These are phyloP conservation scores for Juglanconis sp. DNA, from an alignment of 2,329 filamentous ascomycete genomes.

Conservation along the genomic window DNA sequence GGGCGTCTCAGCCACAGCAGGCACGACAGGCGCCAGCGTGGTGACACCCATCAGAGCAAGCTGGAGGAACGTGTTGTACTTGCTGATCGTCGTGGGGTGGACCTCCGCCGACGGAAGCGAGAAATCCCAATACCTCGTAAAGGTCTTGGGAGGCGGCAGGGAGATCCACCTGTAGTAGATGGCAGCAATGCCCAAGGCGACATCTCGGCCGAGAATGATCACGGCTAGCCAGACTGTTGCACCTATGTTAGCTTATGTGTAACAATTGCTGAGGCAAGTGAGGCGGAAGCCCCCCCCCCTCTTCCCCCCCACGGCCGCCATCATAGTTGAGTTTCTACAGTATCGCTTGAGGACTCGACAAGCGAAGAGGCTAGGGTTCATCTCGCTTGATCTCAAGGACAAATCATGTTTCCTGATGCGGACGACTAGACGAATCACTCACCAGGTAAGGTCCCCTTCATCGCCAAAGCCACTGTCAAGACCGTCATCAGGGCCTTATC, in stretches of 20 bases:
- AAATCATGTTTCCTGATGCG: too few relatives aligned
- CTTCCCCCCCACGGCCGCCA: too few relatives aligned
- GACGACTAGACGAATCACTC: constrained; percentile 30
- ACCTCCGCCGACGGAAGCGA: constrained; percentile 85
- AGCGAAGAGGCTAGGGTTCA: too few relatives aligned
- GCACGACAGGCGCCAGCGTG: constrained; percentile 73
- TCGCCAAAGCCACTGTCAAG: constrained; percentile 77
- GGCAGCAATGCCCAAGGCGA: constrained; percentile 77
- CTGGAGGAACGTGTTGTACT: constrained; percentile 92
- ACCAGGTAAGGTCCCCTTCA: constrained; percentile 79
- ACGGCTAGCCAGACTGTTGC: constrained; percentile 73
- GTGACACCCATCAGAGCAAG: constrained; percentile 81
- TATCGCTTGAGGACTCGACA: neutral
- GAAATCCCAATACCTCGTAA: constrained; percentile 94
- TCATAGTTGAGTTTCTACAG: neutral
- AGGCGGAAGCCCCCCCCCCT: too few relatives aligned
- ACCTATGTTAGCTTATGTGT: constrained; percentile 1
- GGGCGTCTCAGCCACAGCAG: constrained; percentile 50
- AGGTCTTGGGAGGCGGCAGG: constrained; percentile 88
- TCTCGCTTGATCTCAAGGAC: too few relatives aligned
- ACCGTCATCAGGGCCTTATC: constrained; percentile 97
- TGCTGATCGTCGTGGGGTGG: constrained; percentile 77
- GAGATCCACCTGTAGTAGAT: constrained; percentile 97
- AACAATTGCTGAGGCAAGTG: neutral
- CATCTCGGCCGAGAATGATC: constrained; percentile 88